A percentile compares a stretch with the other conserved stretches of the same genome.
Evolutionary conservation across 352 stramenopile genomes (phyloP).

Genomic region (Phytophthora podocarpi): DNA sequence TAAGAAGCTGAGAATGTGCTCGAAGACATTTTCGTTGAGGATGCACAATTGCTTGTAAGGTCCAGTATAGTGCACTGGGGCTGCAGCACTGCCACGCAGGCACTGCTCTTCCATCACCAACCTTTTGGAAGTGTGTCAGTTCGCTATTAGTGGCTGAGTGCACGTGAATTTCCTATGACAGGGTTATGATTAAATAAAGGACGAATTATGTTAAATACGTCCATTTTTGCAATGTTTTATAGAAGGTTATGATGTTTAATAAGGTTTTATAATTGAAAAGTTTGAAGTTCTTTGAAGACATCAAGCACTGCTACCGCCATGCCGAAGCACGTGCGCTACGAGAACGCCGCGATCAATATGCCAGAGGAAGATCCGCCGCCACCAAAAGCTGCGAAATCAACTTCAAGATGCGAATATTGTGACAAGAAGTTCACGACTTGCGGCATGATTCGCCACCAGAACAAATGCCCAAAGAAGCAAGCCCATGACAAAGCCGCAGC

Average conservation of each 20-base stretch:
- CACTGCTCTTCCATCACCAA: background rate
- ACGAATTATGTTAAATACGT: too few relatives aligned
- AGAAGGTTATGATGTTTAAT: too few relatives aligned
- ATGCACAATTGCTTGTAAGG: slow-evolving; percentile 10
- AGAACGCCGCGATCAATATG: background rate
- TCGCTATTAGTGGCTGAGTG: too few relatives aligned
- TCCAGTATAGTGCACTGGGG: background rate
- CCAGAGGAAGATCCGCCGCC: background rate
- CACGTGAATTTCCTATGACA: too few relatives aligned
- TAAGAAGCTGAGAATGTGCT: slow-evolving; percentile 20
- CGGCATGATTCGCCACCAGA: slow-evolving; percentile 26
- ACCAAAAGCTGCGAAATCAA: background rate
- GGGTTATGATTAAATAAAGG: too few relatives aligned
- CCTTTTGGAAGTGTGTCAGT: too few relatives aligned
- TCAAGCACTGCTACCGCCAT: background rate
- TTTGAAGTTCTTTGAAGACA: too few relatives aligned
- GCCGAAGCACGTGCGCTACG: background rate
- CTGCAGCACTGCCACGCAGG: background rate
- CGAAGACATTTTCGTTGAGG: slow-evolving; percentile 15
- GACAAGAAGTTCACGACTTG: slow-evolving; percentile 16
- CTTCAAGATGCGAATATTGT: slow-evolving; percentile 23
- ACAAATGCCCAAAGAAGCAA: slow-evolving; percentile 13
- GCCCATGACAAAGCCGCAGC: background rate
- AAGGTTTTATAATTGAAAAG: too few relatives aligned
- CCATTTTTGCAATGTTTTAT: too few relatives aligned